Evolutionary conservation across 2,329 filamentous ascomycete species (phyloP).

Genomic region (Davidsoniella eucalypti): DNA sequence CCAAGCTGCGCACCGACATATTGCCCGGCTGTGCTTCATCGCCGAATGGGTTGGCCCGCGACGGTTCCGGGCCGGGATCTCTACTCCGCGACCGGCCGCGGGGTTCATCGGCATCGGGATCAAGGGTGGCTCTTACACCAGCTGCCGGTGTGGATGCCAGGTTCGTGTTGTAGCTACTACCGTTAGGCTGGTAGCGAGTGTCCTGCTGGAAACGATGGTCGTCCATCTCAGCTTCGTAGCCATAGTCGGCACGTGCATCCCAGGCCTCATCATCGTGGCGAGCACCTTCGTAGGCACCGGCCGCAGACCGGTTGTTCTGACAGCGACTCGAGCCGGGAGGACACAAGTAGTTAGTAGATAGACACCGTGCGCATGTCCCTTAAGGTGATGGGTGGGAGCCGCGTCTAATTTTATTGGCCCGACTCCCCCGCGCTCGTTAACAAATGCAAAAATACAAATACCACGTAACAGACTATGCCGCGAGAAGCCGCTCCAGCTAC

Average conservation of each 20-base stretch:
- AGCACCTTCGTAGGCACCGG: constrained; percentile 52
- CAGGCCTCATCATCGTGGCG: constrained; percentile 58
- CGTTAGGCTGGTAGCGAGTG: constrained; percentile 19
- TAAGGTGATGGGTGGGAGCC: too few species aligned
- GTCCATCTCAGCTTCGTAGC: constrained; percentile 19
- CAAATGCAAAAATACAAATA: too few species aligned
- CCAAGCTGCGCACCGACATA: constrained; percentile 50
- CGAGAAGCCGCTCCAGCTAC: too few species aligned
- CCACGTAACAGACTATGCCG: too few species aligned
- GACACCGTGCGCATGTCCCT: too few species aligned
- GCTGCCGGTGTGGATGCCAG: constrained; percentile 23
- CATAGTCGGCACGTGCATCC: constrained; percentile 58
- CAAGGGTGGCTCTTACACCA: constrained; percentile 16
- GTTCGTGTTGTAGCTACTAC: constrained; percentile 33
- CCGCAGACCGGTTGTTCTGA: constrained; percentile 47
- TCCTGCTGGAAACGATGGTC: constrained; percentile 8
- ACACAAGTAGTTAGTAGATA: too few species aligned
- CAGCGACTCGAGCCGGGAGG: too few species aligned
- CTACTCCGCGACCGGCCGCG: constrained; percentile 26
- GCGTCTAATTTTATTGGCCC: too few species aligned
- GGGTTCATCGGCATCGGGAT: constrained; percentile 10
- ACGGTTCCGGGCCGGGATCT: constrained; percentile 23
- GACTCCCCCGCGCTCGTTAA: too few species aligned
- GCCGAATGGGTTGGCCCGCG: constrained; percentile 48
- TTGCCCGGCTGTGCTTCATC: constrained; percentile 48